A percentile compares a stretch with the other conserved stretches of the same genome.
Conservation (phyloP, 2,329 filamentous ascomycete genomes). For the Stachybotrys chlorohalonatus region DNA sequence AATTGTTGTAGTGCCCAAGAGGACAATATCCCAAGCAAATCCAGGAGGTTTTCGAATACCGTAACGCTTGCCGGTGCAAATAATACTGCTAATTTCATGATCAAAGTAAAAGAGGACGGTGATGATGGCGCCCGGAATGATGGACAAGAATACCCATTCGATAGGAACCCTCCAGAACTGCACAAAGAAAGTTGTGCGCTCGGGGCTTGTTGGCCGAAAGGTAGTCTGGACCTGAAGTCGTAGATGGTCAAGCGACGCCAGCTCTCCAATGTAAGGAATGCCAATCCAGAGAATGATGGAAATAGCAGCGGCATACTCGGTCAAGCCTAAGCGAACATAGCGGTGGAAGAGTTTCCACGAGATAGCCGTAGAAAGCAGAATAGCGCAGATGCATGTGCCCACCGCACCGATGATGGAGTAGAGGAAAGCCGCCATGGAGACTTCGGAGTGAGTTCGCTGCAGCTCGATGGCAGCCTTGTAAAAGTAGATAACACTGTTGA, state of each 20-base stretch:
- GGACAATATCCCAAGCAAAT: slow-evolving; percentile 55
- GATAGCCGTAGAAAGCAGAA: slow-evolving; percentile 52
- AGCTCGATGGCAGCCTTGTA: slow-evolving; percentile 59
- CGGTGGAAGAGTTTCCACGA: slow-evolving; percentile 53
- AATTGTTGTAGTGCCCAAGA: slow-evolving; percentile 53
- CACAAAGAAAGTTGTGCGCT: slow-evolving; percentile 48
- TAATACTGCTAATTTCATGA: slow-evolving; percentile 61
- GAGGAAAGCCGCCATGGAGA: slow-evolving; percentile 54
- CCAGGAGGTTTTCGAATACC: slow-evolving; percentile 52
- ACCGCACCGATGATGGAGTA: slow-evolving; percentile 56
- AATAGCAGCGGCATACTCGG: slow-evolving; percentile 58
- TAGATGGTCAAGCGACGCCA: slow-evolving; percentile 48
- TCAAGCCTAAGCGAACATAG: slow-evolving; percentile 50
- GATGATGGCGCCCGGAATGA: slow-evolving; percentile 54
- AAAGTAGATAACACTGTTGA: slow-evolving; percentile 62
- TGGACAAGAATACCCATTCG: slow-evolving; percentile 50
- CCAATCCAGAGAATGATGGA: slow-evolving; percentile 58
- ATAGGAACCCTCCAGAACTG: slow-evolving; percentile 53
- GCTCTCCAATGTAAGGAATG: slow-evolving; percentile 51
- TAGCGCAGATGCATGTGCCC: slow-evolving; percentile 54
- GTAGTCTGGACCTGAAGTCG: slow-evolving; percentile 45
- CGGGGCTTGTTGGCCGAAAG: slow-evolving; percentile 48
- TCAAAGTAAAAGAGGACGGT: slow-evolving; percentile 63
- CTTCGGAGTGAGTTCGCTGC: slow-evolving; percentile 44
- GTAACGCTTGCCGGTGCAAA: slow-evolving; percentile 54